Evolutionary conservation across 306 rosid genomes (phyloP).

Genomic region (Cicer chorassanicum): DNA sequence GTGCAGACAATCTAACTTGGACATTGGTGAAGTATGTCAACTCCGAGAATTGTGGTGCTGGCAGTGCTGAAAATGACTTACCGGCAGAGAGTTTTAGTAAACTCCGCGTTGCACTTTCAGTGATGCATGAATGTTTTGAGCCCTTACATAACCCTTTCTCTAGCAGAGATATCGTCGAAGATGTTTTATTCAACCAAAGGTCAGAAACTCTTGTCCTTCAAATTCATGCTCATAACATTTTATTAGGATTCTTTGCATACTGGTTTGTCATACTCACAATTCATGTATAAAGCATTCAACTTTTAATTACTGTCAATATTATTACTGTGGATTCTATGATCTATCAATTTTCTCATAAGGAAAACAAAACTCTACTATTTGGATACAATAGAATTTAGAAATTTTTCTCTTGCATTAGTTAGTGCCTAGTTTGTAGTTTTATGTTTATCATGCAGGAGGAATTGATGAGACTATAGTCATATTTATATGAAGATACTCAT

Average conservation of each 20-base stretch:
- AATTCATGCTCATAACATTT: conserved; percentile 22
- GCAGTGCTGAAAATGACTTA: conserved; percentile 40
- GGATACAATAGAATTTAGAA: not conserved
- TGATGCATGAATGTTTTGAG: conserved; percentile 90
- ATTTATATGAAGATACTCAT: conserved; percentile 11
- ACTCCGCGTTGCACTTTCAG: conserved; percentile 77
- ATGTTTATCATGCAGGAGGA: not conserved
- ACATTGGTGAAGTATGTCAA: conserved; percentile 58
- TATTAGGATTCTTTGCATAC: conserved; percentile 2
- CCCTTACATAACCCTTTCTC: conserved; percentile 69
- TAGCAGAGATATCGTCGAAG: conserved; percentile 66
- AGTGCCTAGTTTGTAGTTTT: not conserved
- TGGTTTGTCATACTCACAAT: conserved; percentile 12
- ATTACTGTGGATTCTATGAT: conserved; percentile 26
- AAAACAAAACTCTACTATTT: not conserved
- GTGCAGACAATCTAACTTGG: conserved; percentile 70
- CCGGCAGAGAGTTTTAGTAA: conserved; percentile 63
- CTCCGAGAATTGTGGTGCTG: conserved; percentile 40
- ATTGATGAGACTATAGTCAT: not conserved
- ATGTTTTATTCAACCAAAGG: conserved; percentile 70
- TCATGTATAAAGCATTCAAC: not conserved
- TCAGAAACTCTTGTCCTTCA: conserved; percentile 45
- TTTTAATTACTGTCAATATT: not conserved
- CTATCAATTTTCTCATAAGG: conserved; percentile 8
- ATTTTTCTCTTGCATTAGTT: not conserved